Percentiles rank a stretch among this genome's conserved stretches.
phyloP scores from a whole-genome alignment of 164 flowering plant genomes.

The Santalum album region DNA sequence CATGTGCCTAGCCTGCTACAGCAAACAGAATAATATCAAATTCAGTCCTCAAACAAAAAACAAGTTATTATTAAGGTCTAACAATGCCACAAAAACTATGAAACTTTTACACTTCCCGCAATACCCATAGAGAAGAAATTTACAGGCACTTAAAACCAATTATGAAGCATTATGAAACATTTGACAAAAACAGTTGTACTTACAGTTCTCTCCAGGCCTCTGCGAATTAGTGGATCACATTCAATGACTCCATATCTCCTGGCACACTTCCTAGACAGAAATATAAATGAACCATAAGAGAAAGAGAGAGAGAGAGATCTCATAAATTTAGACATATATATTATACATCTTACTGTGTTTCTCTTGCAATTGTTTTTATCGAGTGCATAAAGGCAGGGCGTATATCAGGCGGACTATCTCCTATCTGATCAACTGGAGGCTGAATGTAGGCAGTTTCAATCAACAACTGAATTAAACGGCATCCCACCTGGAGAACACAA shows the following conservation, averaged over 20 bases:
- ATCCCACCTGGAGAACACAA: neutral
- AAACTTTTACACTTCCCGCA: neutral
- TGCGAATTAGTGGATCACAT: constrained; percentile 44
- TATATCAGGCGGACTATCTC: neutral
- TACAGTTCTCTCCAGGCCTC: constrained; percentile 51
- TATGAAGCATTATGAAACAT: neutral
- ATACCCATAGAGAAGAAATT: neutral
- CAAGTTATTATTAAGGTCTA: neutral
- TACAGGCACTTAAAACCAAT: neutral
- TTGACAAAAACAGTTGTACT: constrained; percentile 10
- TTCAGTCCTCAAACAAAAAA: neutral
- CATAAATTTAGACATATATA: neutral
- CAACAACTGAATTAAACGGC: neutral
- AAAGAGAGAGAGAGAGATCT: neutral
- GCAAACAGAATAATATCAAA: neutral
- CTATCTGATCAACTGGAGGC: neutral
- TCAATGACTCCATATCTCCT: constrained; percentile 32
- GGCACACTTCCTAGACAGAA: neutral
- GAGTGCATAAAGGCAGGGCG: constrained; percentile 1
- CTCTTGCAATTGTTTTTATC: neutral
- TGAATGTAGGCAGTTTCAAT: neutral
- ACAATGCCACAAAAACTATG: neutral
- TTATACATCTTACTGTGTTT: neutral
- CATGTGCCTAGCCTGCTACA: constrained; percentile 52
- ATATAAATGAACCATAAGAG: neutral